phyloP scores from a whole-genome alignment of 768 basidiomycete species.

The Amanita pallidorosea region DNA sequence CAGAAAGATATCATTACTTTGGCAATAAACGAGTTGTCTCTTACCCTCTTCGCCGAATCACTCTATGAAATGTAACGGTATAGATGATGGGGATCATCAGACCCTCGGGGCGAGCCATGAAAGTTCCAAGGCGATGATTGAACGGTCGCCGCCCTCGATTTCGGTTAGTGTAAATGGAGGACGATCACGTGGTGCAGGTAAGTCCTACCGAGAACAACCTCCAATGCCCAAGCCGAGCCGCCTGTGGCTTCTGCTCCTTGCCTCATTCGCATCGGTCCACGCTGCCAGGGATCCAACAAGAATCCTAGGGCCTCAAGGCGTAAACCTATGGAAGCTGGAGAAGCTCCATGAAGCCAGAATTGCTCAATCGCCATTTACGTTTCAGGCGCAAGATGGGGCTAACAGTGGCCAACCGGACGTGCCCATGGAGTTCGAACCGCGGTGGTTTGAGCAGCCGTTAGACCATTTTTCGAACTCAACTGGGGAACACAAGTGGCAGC shows the following conservation, averaged over 20 bases:
- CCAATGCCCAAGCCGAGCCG: background rate
- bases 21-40: too few species aligned
- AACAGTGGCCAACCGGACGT: background rate
- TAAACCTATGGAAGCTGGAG: conserved; percentile 6
- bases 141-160: too few species aligned
- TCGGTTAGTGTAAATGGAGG: too few species aligned
- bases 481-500: conserved; percentile 53
- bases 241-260: background rate
- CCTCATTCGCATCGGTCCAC: background rate
- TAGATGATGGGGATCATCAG: too few species aligned
- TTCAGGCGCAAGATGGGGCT: background rate
- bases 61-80: too few species aligned
- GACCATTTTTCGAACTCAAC: conserved; percentile 61
- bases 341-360: background rate
- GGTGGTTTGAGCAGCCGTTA: conserved; percentile 76
- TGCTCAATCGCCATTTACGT: background rate
- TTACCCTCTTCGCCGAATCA: too few species aligned
- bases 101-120: too few species aligned
- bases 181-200: too few species aligned
- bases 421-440: conserved; percentile 15
- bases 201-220: background rate
- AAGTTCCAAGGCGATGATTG: too few species aligned
- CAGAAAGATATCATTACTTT: too few species aligned
- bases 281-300: background rate
- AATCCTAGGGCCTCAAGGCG: conserved; percentile 1